Base-by-base conservation (phyloP, 108 stramenopile genomes). In the Epipyxis sp. region DNA sequence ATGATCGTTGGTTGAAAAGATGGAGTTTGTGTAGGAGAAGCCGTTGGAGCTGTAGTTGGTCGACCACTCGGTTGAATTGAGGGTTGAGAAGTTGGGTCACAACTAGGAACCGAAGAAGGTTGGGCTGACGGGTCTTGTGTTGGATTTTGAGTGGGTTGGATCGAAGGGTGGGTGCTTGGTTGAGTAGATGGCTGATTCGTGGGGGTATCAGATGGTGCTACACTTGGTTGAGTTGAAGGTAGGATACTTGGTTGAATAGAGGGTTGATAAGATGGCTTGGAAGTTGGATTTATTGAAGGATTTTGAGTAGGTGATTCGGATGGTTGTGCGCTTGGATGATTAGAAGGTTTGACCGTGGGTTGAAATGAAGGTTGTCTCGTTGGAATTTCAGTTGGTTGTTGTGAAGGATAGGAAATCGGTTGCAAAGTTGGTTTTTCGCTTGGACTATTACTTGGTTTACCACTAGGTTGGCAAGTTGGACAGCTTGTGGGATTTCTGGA, bases 101-200 rank as follows among this genome's bases (percentile, higher is more conserved):
- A 29, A 6, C 41, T 74, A 10, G 71, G 71, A 27, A 30, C n/a
- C 40, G 46, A 30, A 37, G 71, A 54, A 20, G 71, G 71, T 37
- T 74, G 71, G 20, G 41, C 34, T 16, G 71, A 42, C n/a, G 71
- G 71, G 37, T 39, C 41, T 43, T 6, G 10, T 32, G 71, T 34
- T 32, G 71, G 71, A 6, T 74, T 37, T 42, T 42, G 42, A 74
- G 10, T 34, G 16, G 71, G 71, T 42, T 27, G 32, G 34, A 3
- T 6, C 40, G 71, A 74, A 54, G 71, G 71, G 10, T 65, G 61
- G 35, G 13, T 25, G 34, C 30, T 32, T 32, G 61, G 61, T 25
- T 65, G 61, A 10, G 30, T 32, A 37, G 61, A 32, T 13, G 61
- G 61, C 13, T 10, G 3, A 13, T 32, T 32, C 20, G 61, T 13